Percentiles rank a stretch among this genome's conserved stretches.
phyloP scores from a whole-genome alignment of 2,329 filamentous ascomycete genomes.

The Scleromitrula shiraiana region DNA sequence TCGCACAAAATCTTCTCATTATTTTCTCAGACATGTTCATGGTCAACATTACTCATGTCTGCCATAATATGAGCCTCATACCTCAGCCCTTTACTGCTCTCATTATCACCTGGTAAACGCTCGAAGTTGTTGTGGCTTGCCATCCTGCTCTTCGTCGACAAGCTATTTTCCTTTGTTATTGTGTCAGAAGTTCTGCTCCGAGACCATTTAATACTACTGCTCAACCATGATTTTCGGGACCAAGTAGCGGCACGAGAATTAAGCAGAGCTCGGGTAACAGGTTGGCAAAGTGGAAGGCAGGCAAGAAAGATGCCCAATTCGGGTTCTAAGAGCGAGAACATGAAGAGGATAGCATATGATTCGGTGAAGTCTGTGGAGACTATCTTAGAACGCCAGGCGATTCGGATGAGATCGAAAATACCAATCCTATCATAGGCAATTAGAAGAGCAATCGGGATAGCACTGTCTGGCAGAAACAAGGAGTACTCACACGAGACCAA shows the following conservation, averaged over 20 bases:
- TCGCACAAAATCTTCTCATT: not conserved
- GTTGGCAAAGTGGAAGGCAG: not conserved
- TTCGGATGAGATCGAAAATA: not conserved
- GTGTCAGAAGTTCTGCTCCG: not conserved
- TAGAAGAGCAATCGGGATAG: not conserved
- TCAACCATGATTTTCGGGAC: not conserved
- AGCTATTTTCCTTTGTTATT: not conserved
- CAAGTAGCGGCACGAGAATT: not conserved
- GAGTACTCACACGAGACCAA: not conserved
- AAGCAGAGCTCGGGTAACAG: not conserved
- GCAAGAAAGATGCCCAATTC: not conserved
- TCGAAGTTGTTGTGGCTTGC: not conserved
- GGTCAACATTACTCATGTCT: not conserved
- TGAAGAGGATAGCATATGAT: not conserved
- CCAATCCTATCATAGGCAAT: not conserved
- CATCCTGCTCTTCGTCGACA: not conserved
- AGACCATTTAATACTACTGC: not conserved
- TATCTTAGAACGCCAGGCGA: not conserved
- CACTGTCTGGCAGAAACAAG: not conserved
- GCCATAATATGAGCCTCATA: not conserved
- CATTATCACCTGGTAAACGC: not conserved
- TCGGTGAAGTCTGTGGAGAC: not conserved
- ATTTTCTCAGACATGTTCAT: not conserved
- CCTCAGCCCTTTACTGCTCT: not conserved
- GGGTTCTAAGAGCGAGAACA: not conserved